Percentiles rank a stretch among this genome's conserved stretches.
Conservation (phyloP, 495 filamentous ascomycete genomes). For the Aspergillus bertholletiae region DNA sequence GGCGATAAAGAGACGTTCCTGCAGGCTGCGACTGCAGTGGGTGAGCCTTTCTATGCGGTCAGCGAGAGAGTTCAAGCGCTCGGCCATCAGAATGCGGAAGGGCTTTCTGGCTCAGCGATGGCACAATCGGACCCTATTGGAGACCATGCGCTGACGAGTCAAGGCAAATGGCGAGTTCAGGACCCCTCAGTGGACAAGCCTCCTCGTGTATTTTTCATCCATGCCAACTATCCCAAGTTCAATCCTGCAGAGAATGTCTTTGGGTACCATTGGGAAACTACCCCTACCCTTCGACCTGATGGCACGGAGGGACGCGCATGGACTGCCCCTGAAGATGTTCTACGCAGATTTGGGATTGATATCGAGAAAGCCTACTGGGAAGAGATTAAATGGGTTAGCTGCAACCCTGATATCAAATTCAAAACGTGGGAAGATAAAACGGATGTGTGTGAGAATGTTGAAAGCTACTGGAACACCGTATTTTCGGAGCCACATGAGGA, state of each 20-base stretch:
- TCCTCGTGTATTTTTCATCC: constrained; percentile 47
- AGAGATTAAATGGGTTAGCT: constrained; percentile 47
- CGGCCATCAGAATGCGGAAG: constrained; percentile 30
- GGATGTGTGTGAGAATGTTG: constrained; percentile 33
- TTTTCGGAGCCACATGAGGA: constrained; percentile 37
- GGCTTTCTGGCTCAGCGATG: constrained; percentile 37
- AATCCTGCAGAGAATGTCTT: constrained; percentile 47
- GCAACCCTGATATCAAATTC: constrained; percentile 36
- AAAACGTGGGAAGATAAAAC: constrained; percentile 36
- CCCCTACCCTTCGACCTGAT: constrained; percentile 35
- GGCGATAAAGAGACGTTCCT: constrained; percentile 67
- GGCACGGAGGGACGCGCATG: constrained; percentile 40
- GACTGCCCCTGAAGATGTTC: constrained; percentile 31
- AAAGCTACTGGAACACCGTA: constrained; percentile 39
- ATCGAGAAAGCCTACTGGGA: constrained; percentile 51
- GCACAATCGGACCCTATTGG: constrained; percentile 45
- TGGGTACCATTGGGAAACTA: constrained; percentile 36
- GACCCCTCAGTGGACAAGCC: constrained; percentile 28
- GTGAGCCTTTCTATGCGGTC: constrained; percentile 49
- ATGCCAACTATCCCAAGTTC: constrained; percentile 54
- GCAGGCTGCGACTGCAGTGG: constrained; percentile 48
- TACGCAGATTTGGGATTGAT: constrained; percentile 47
- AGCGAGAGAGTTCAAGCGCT: constrained; percentile 38
- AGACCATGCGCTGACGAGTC: constrained; percentile 36
- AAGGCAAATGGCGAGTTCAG: constrained; percentile 36